These are phyloP conservation scores for Pisolithus microcarpus DNA, from an alignment of 768 basidiomycete species.

Conservation along the genomic window DNA sequence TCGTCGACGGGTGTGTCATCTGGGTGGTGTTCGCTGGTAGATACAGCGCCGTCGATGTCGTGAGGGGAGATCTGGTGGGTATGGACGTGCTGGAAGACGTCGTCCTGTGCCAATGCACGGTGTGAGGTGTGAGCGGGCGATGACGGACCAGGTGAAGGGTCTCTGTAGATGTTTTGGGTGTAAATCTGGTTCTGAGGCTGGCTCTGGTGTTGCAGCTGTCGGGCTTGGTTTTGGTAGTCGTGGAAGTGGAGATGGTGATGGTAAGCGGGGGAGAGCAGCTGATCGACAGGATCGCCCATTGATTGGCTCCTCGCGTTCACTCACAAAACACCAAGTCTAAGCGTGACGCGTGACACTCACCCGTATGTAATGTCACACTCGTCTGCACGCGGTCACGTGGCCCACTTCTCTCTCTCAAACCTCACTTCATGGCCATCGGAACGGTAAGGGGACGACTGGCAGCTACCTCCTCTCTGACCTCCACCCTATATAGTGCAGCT, in stretches of 20 bases:
- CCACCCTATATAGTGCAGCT: slow-evolving; percentile 23
- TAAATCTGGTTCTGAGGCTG: slow-evolving; percentile 20
- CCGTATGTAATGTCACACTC: neutral
- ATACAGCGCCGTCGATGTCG: slow-evolving; percentile 6
- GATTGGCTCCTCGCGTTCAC: slow-evolving; percentile 39
- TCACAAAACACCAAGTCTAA: slow-evolving; percentile 8
- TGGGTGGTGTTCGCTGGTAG: slow-evolving; percentile 17
- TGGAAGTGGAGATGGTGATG: slow-evolving; percentile 34
- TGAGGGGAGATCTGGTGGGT: slow-evolving; percentile 8
- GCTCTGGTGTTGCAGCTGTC: slow-evolving; percentile 14
- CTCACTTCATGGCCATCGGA: neutral
- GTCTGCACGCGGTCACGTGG: no score
- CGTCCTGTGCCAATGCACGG: slow-evolving; percentile 22
- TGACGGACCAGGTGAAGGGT: slow-evolving; percentile 26
- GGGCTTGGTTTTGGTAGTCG: slow-evolving; percentile 18
- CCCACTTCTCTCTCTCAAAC: no score
- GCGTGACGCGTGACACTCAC: neutral
- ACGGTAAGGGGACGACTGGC: neutral
- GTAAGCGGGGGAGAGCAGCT: slow-evolving; percentile 54
- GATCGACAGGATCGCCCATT: slow-evolving; percentile 53
- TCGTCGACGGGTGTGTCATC: slow-evolving; percentile 63
- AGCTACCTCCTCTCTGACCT: neutral
- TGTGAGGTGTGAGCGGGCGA: slow-evolving; percentile 19
- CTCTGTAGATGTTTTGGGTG: slow-evolving; percentile 17
- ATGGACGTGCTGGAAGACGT: slow-evolving; percentile 28